Conservation (phyloP, 768 basidiomycete species). For the Serpula lacrymans region DNA sequence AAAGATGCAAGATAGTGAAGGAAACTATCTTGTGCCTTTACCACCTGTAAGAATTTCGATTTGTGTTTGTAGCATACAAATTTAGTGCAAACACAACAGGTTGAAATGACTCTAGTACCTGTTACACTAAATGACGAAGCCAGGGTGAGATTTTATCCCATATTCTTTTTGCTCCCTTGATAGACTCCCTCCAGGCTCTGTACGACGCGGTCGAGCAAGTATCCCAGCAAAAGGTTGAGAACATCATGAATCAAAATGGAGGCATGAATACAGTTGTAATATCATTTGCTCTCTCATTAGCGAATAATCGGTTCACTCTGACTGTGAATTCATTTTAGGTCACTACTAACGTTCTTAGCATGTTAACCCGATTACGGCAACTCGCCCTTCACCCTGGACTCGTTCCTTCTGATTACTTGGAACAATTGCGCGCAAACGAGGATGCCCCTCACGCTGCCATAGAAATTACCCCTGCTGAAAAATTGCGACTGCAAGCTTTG, state of each 20-base stretch:
- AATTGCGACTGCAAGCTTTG: conserved; percentile 49
- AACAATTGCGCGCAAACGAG: conserved; percentile 47
- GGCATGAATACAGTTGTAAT: conserved; percentile 41
- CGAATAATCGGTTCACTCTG: neutral
- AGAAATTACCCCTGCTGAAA: conserved; percentile 51
- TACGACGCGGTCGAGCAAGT: conserved; percentile 68
- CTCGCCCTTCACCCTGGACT: conserved; percentile 76
- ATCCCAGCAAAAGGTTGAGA: conserved; percentile 61
- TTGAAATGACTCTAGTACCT: conserved; percentile 73
- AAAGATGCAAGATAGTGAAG: conserved; percentile 82
- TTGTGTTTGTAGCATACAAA: neutral
- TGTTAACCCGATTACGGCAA: conserved; percentile 87
- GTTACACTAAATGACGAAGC: conserved; percentile 64
- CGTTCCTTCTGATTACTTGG: conserved; percentile 66
- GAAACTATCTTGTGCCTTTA: conserved; percentile 69
- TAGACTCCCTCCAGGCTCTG: conserved; percentile 38
- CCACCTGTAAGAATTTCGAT: conserved; percentile 50
- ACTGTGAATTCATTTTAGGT: conserved; percentile 38
- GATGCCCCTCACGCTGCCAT: conserved; percentile 19
- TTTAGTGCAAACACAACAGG: conserved; percentile 35
- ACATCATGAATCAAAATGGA: conserved; percentile 40
- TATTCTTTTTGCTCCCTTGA: neutral
- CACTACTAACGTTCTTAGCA: conserved; percentile 67
- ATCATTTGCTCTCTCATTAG: neutral
- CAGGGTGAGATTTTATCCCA: conserved; percentile 41